Conservation (phyloP, 495 filamentous ascomycete species). For the Astrothelium macrocarpum region DNA sequence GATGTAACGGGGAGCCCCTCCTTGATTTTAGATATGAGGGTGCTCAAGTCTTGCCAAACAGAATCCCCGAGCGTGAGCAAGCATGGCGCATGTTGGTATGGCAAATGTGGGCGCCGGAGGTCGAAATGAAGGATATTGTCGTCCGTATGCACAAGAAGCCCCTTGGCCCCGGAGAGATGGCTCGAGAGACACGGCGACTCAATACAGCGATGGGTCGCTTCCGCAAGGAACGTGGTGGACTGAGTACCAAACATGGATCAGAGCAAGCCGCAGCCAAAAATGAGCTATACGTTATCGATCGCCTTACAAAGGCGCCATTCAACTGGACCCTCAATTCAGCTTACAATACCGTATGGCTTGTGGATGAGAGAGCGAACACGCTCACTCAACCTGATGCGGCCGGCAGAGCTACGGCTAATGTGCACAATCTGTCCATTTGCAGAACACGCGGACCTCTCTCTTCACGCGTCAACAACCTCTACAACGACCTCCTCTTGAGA, state of each 20-base stretch:
- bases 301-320: background rate
- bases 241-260: background rate
- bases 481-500: background rate
- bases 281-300: background rate
- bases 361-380: background rate
- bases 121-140: background rate
- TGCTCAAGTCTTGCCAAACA: background rate
- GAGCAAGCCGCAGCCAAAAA: background rate
- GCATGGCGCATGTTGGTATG: background rate
- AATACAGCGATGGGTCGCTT: background rate
- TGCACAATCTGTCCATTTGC: background rate
- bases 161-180: background rate
- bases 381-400: background rate
- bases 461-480: background rate
- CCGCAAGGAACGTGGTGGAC: background rate
- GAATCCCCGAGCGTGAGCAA: background rate
- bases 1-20: background rate
- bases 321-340: background rate
- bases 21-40: background rate
- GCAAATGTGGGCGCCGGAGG: background rate
- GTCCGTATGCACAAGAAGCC: background rate
- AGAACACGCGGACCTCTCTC: background rate
- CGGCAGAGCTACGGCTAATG: background rate
- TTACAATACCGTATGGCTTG: conserved; percentile 1
- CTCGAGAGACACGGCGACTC: background rate